Base-by-base conservation (phyloP, 2,329 filamentous ascomycete genomes). In the Fusarium poae region DNA sequence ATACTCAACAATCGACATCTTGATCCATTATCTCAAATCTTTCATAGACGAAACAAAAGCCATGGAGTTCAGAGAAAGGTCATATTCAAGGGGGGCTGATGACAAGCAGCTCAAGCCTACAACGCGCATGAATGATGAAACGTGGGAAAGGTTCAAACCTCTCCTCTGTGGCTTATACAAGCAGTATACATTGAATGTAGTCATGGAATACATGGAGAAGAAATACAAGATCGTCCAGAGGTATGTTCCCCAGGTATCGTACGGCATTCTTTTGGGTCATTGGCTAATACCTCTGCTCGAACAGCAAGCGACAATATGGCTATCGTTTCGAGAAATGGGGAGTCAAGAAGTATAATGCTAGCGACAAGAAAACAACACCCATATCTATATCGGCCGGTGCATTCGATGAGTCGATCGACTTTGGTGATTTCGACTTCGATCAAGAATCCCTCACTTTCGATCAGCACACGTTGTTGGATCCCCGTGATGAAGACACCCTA, bases 221-320 rank as follows among this genome's bases (percentile, higher is more conserved):
- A 61, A 55, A 8, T 66, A 48, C 13, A 30, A 42, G 10, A 73
- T 74, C 32, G 23, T 54, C 9, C 63, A 72, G 18, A 74, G 59
- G 72, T 74, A 73, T 48, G 48, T 20, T 68, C 27, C 43, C 27
- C 37, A 18, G 46, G 25, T 37, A 29, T 32, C 16, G n/a, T 23
- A 42, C 34, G 34, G 18, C 16, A 25, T 25, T 23, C 16, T 21
- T 29, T 29, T n/a, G 30, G 6, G 21, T 10, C 20, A 25, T 44
- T 50, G 16, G 39, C 66, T 67, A 30, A 59, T 25, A 16, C 12
- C 29, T 57, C 37, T 16, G 25, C 20, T 15, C 21, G 16, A 34
- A 40, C 34, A 78, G 76, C 21, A 75, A 75, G 42, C 74, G 77
- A 5, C 77, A 78, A 34, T 74, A 74, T 48, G 71, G 75, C 16